Percentiles rank a stretch among this genome's conserved stretches.
These are phyloP conservation scores for Acidiella bohemica DNA, from an alignment of 495 filamentous ascomycete species.

Conservation along the genomic window DNA sequence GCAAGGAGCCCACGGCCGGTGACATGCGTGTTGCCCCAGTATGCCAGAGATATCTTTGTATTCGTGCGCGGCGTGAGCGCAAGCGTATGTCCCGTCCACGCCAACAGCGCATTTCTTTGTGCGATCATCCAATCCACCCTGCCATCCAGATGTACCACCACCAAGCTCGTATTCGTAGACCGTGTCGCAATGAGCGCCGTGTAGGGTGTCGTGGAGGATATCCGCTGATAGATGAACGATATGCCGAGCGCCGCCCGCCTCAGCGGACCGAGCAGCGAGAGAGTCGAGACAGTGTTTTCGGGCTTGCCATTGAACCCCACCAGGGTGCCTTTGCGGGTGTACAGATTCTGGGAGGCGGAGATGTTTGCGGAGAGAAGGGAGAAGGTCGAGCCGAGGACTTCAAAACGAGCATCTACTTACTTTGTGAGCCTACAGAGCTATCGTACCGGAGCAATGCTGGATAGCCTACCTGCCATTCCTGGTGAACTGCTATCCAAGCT, in stretches of 20 bases:
- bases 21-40: constrained; percentile 81
- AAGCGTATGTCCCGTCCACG: constrained; percentile 90
- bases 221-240: constrained; percentile 86
- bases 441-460: neutral
- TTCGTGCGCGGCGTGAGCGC: constrained; percentile 61
- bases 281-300: constrained; percentile 76
- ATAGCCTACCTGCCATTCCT: constrained; percentile 17
- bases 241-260: constrained; percentile 62
- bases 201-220: constrained; percentile 72
- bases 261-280: constrained; percentile 76
- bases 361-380: constrained; percentile 86
- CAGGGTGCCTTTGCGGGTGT: constrained; percentile 78
- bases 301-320: constrained; percentile 80
- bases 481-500: constrained; percentile 9
- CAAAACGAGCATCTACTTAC: constrained; percentile 76
- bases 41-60: constrained; percentile 57
- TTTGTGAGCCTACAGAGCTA: neutral
- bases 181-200: constrained; percentile 78
- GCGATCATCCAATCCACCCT: constrained; percentile 92
- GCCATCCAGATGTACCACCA: constrained; percentile 77
- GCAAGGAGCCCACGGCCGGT: constrained; percentile 80
- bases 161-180: constrained; percentile 69
- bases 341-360: constrained; percentile 83
- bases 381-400: constrained; percentile 76
- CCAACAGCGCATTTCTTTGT: constrained; percentile 71